Base-by-base conservation (phyloP, 257 asterid species). In the Nicotiana tomentosiformis region DNA sequence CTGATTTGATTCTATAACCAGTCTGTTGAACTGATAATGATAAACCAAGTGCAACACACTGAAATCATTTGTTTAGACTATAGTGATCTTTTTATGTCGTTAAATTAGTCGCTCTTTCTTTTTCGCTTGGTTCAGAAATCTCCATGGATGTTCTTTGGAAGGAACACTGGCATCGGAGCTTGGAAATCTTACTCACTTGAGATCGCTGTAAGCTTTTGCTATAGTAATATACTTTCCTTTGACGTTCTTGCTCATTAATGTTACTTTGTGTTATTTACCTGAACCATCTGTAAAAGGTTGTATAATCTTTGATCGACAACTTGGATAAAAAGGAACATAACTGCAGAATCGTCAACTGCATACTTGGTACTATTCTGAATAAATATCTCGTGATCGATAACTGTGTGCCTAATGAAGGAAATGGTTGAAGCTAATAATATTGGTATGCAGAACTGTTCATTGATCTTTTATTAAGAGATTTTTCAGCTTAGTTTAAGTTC, bases 111-210 rank as follows among this genome's bases (percentile, higher is more conserved):
- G 66, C 4, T 20, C 55, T 51, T 53, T 60, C 15, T 77, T 4
- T 18, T 67, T n/a, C 0, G 37, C 66, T 60, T 57, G 83, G 30
- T 83, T 17, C 67, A 96, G 99, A 86, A 91, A 96, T 93, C 97
- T 94, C 58, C 86, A 62, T 82, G 98, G 97, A 83, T 84, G 26
- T 86, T 87, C 83, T 80, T 74, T 96, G 87, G 91, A 88, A 87
- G 99, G 99, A 84, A 85, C 81, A 53, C 83, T 96, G 82, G 92
- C 89, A 69, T 93, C 97, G 8, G 95, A 92, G 84, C 92, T 96
- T 82, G 99, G 98, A 84, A 88, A 89, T 70, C 95, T 96, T 64
- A 80, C 89, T 76, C 88, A 89, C 84, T 81, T 96, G 82, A 90
- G 87, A 89, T 74, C 82, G 87, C 94, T 96, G 99, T 96, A 89